phyloP scores from a whole-genome alignment of 768 basidiomycete species.

The Gyrodon lividus region DNA sequence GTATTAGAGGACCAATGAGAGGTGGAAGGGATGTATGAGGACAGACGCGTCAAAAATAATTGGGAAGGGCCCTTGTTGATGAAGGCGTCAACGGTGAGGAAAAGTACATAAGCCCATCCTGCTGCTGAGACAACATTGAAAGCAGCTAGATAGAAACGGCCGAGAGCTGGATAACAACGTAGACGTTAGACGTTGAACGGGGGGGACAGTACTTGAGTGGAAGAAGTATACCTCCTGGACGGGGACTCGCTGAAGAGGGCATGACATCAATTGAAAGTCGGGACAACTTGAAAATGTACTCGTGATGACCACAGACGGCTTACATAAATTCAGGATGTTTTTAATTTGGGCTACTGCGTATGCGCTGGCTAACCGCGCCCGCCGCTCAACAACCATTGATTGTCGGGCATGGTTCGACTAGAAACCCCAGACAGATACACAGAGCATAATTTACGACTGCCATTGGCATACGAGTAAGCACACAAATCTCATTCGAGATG shows the following conservation, averaged over 20 bases:
- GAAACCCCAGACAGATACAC: too few species aligned
- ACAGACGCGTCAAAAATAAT: conserved; percentile 42
- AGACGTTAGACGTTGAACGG: neutral
- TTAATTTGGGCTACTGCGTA: too few species aligned
- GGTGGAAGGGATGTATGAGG: conserved; percentile 16
- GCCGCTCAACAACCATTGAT: too few species aligned
- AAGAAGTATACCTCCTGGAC: conserved; percentile 2
- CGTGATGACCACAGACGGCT: neutral
- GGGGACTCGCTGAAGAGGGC: neutral
- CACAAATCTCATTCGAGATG: too few species aligned
- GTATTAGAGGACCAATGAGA: conserved; percentile 10
- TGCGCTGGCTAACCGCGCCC: too few species aligned
- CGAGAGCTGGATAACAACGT: neutral
- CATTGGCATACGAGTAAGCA: too few species aligned
- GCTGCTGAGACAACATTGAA: conserved; percentile 78
- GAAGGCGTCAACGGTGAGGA: conserved; percentile 50
- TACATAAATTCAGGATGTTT: conserved; percentile 1
- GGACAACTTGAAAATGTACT: neutral
- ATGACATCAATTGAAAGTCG: neutral
- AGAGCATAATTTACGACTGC: too few species aligned
- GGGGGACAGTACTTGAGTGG: neutral
- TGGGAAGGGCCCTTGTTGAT: neutral
- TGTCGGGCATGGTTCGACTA: too few species aligned
- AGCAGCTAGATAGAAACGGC: conserved; percentile 56
- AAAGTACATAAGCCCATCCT: conserved; percentile 75